Base-by-base conservation (phyloP, 352 stramenopile genomes). In the Thraustochytrium striatum region DNA sequence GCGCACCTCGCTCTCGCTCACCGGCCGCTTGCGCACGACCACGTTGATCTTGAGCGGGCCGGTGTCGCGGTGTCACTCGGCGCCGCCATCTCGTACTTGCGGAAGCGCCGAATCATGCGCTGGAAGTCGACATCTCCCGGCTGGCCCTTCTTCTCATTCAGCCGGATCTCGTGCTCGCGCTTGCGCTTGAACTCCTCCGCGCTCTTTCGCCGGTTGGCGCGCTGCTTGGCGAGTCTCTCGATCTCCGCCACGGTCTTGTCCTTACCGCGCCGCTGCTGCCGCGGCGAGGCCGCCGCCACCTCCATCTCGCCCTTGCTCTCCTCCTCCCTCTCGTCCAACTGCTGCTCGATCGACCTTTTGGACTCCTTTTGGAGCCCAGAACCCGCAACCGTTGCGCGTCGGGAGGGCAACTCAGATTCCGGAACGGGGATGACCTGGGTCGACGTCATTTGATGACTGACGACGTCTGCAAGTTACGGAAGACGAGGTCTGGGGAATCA, bases 1-100 rank as follows among this genome's bases (percentile, higher is more conserved):
- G 43, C 62, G 35, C 36, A 81, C 32, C 85, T 98, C 94, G 30
- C 88, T 90, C 53, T 88, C 86, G 68, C 92, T 97, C 83, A 98
- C 88, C 0, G 95, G 95, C 21, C 95, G 88, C 84, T 98, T 98
- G 50, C 95, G 89, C 50, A 98, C 93, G 59, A 96, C 94, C 25
- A 98, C 97, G 35, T 91, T 92, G 83, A 98, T 98, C 82, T 94
- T 93, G 19, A 80, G 57, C 3, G 55, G 55, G 5, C 58, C 70
- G 19, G 55, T 59, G 33, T 5, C 25, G 13, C 28, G 28, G 55
- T 80, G 55, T 25, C 32, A 7, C 38, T 32, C n/a, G 58, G 53
- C 25, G 32, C 8, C 13, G 5, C 21, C 70, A 69, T 80, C 13
- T 80, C 58, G n/a, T 80, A 13, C 30, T 80, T 70, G 19, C 70